phyloP scores from a whole-genome alignment of 1,284 basidiomycete genomes.

The Sutorius eximius region DNA sequence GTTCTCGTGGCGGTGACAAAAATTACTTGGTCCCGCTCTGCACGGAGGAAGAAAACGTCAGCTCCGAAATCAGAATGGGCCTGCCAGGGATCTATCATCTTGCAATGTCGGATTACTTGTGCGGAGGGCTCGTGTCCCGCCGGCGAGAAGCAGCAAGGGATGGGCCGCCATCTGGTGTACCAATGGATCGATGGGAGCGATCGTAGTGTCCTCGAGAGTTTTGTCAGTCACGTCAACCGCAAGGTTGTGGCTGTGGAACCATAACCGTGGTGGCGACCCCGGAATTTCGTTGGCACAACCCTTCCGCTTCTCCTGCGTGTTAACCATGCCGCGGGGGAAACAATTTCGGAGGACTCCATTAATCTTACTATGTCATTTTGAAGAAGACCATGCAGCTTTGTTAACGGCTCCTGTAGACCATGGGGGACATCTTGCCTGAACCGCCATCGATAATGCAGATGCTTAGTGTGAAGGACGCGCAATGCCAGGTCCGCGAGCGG shows the following conservation, averaged over 20 bases:
- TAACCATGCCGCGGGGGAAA: not conserved
- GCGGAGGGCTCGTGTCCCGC: slow-evolving; percentile 27
- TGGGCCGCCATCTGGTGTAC: slow-evolving; percentile 41
- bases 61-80: slow-evolving; percentile 2
- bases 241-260: slow-evolving; percentile 26
- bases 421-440: too few relatives aligned
- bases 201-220: slow-evolving; percentile 62
- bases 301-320: slow-evolving; percentile 13
- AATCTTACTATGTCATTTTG: not conserved
- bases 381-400: not conserved
- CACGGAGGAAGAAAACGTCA: slow-evolving; percentile 47
- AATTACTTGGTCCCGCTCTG: slow-evolving; percentile 78
- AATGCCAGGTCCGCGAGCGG: too few relatives aligned
- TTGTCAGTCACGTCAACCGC: slow-evolving; percentile 57
- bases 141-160: slow-evolving; percentile 12
- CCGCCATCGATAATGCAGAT: too few relatives aligned
- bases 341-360: not conserved
- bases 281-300: not conserved
- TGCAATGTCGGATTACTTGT: slow-evolving; percentile 30
- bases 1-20: slow-evolving; percentile 43
- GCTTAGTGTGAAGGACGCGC: too few relatives aligned
- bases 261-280: not conserved
- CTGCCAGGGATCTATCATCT: slow-evolving; percentile 5
- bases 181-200: slow-evolving; percentile 69
- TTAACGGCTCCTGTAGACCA: too few relatives aligned